These are phyloP conservation scores for Eutypella sp. DNA, from an alignment of 2,329 filamentous ascomycete species.

Conservation along the genomic window DNA sequence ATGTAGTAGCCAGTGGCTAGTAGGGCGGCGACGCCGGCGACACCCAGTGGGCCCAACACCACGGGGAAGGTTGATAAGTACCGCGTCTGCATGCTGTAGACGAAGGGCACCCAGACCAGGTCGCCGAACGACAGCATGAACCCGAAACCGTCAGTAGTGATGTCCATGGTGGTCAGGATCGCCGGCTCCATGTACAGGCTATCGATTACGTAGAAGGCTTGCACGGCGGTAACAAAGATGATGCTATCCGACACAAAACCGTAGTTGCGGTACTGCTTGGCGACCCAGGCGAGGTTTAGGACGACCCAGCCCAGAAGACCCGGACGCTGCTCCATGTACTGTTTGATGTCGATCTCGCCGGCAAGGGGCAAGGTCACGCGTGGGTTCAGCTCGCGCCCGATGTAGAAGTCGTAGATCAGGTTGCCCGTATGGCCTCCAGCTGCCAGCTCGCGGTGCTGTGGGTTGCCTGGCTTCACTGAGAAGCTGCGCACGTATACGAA, in stretches of 20 bases:
- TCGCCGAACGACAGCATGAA: constrained; percentile 95
- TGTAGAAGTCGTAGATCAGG: constrained; percentile 91
- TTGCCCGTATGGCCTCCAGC: constrained; percentile 79
- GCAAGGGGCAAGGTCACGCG: constrained; percentile 73
- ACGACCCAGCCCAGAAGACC: constrained; percentile 87
- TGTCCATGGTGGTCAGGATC: constrained; percentile 89
- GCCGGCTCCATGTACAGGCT: constrained; percentile 82
- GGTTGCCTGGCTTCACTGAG: constrained; percentile 69
- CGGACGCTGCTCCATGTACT: constrained; percentile 85
- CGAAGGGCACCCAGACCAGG: constrained; percentile 86
- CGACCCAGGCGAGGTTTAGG: constrained; percentile 77
- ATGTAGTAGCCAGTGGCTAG: constrained; percentile 76
- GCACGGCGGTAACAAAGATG: constrained; percentile 69
- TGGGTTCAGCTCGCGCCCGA: constrained; percentile 91
- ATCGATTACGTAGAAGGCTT: constrained; percentile 80
- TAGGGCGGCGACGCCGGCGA: constrained; percentile 60
- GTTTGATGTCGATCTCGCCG: constrained; percentile 84
- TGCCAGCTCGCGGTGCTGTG: constrained; percentile 70
- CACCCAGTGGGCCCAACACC: constrained; percentile 65
- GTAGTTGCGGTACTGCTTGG: constrained; percentile 81
- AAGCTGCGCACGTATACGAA: constrained; percentile 84
- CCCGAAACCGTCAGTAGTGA: constrained; percentile 88
- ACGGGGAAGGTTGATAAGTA: constrained; percentile 82
- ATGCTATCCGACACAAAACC: constrained; percentile 85
- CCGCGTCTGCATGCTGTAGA: constrained; percentile 77